Evolutionary conservation across 805 yeast species (phyloP).

Genomic region (Hanseniaspora nectarophila): DNA sequence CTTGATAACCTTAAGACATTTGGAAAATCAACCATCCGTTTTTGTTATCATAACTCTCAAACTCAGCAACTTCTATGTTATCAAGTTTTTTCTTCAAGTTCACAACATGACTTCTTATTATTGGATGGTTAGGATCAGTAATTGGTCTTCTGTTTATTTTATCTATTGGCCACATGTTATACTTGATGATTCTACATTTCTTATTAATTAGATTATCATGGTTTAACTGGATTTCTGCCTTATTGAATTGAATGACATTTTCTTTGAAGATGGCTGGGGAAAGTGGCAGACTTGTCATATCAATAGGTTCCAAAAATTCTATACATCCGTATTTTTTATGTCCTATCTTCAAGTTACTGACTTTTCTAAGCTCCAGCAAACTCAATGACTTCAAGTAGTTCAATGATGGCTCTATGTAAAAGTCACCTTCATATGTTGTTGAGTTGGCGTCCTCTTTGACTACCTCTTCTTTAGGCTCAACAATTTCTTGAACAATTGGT

Average conservation of each 20-base stretch:
- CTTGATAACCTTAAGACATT: not conserved
- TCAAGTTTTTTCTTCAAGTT: constrained; percentile 50
- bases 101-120: constrained; percentile 55
- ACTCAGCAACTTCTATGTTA: constrained; percentile 33
- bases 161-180: constrained; percentile 69
- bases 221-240: constrained; percentile 41
- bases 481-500: not conserved
- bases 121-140: constrained; percentile 63
- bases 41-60: constrained; percentile 63
- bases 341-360: constrained; percentile 62
- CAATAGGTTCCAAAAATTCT: constrained; percentile 71
- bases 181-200: constrained; percentile 58
- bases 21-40: constrained; percentile 59
- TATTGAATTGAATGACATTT: constrained; percentile 58
- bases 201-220: constrained; percentile 74
- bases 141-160: constrained; percentile 61
- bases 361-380: constrained; percentile 50
- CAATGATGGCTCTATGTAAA: constrained; percentile 75
- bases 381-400: constrained; percentile 49
- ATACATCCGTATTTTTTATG: constrained; percentile 61
- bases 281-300: constrained; percentile 54
- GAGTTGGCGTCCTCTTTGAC: constrained; percentile 32
- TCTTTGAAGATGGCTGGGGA: constrained; percentile 55
- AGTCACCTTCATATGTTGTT: constrained; percentile 52
- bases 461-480: not conserved